Percentiles rank a stretch among this genome's conserved stretches.
These are phyloP conservation scores for Glycine tomentella DNA, from an alignment of 306 rosid genomes.

Conservation along the genomic window DNA sequence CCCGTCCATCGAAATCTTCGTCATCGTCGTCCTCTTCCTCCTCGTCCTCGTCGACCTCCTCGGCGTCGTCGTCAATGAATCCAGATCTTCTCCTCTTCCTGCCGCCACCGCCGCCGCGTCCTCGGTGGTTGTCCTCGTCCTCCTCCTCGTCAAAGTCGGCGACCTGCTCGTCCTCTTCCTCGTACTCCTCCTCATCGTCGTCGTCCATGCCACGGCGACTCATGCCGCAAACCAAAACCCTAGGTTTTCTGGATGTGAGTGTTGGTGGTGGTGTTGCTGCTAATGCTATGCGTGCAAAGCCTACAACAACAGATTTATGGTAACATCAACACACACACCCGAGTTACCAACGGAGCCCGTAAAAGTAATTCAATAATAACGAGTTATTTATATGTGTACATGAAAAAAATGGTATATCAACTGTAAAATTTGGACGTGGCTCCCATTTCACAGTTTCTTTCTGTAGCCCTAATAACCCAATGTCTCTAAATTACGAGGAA, in stretches of 20 bases:
- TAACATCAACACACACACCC: background rate
- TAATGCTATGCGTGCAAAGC: background rate
- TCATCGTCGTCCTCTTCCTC: constrained; percentile 73
- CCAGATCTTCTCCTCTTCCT: constrained; percentile 73
- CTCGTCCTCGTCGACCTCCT: constrained; percentile 87
- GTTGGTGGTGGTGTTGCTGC: background rate
- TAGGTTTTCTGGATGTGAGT: constrained; percentile 14
- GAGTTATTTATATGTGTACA: background rate
- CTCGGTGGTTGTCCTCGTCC: constrained; percentile 67
- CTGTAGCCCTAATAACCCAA: background rate
- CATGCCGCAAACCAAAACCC: constrained; percentile 48
- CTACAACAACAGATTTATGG: constrained; percentile 6
- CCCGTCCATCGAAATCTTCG: constrained; percentile 46
- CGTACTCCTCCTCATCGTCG: constrained; percentile 62
- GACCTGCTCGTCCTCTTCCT: constrained; percentile 44
- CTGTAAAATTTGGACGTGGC: constrained; percentile 19
- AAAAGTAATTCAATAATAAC: background rate
- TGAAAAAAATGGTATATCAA: background rate
- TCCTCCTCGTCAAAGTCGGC: constrained; percentile 57
- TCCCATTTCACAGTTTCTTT: background rate
- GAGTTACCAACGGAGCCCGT: constrained; percentile 5
- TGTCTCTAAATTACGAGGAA: background rate
- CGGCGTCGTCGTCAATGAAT: constrained; percentile 73
- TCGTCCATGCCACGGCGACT: constrained; percentile 60
- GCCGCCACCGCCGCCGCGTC: constrained; percentile 44